These are phyloP conservation scores for Yamadazyma oceani DNA, from an alignment of 1,139 yeast genomes.

Conservation along the genomic window DNA sequence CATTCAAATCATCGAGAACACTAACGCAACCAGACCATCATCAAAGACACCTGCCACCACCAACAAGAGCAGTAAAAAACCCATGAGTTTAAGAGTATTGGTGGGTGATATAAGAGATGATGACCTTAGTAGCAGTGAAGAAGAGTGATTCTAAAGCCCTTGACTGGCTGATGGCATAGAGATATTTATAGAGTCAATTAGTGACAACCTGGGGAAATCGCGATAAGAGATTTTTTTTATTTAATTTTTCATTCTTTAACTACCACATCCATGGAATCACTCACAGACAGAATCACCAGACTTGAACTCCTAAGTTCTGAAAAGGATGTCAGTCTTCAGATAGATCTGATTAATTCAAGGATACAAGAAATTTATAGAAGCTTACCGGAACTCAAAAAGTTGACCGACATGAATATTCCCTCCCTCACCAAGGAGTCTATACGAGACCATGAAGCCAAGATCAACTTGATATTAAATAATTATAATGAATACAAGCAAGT, in stretches of 20 bases:
- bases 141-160: too few species aligned
- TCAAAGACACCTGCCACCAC: neutral
- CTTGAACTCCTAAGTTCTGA: slow-evolving; percentile 3
- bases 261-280: slow-evolving; percentile 8
- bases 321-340: slow-evolving; percentile 2
- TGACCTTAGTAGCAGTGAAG: slow-evolving; percentile 37
- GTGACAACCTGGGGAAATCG: neutral
- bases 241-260: too few species aligned
- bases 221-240: slow-evolving; percentile 1
- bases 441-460: slow-evolving; percentile 5
- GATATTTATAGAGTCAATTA: too few species aligned
- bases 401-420: neutral
- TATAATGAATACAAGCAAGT: slow-evolving; percentile 10
- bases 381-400: slow-evolving; percentile 12
- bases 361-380: slow-evolving; percentile 4
- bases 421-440: slow-evolving; percentile 1
- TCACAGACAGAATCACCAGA: slow-evolving; percentile 6
- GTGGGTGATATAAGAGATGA: slow-evolving; percentile 31
- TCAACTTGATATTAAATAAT: slow-evolving; percentile 12
- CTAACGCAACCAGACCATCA: neutral
- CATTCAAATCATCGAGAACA: slow-evolving; percentile 14
- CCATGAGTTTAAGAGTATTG: slow-evolving; percentile 42
- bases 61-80: slow-evolving; percentile 20
- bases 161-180: too few species aligned
- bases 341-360: slow-evolving; percentile 6